Evolutionary conservation across 2,329 filamentous ascomycete genomes (phyloP), one percentile per base, ranked within the genome.

Genomic region (Lachnellula cervina): DNA sequence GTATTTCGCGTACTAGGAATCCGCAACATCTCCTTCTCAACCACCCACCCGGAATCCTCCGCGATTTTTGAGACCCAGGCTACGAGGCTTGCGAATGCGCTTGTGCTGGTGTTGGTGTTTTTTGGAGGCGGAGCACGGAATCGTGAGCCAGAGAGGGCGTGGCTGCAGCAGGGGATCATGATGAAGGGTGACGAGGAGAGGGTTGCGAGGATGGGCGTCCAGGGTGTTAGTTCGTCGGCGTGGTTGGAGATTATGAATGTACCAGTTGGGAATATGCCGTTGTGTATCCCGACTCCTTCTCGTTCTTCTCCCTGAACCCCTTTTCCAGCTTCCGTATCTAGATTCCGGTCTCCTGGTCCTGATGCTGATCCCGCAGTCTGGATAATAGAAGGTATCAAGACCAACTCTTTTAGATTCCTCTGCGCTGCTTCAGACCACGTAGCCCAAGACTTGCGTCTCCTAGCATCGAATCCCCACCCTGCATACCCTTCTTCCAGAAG

Each of bases 231-330:
- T 73, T 99, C 92, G 69, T 99, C 94, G 11, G 93, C 93, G 70
- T 99, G 94, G 68, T 99, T 99, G 49, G 91, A 96, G 60, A 99
- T 88, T 65, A 99, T 90, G 71, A 99, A 99, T 0, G 90, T 95
- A 28, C 84, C 83, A 16, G 72, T 69, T 0, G 83, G 78, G 66
- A 97, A 96, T 9, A 77, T 67, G 37, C 93, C 94, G 59, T 76
- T 68, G 62, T 82, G 79, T 59, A 72, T 71, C 77, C 71, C 65
- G 21, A 59, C 35, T 37, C 49, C 44, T 23, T 83, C 78, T 37
- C 49, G 42, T 23, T 83, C 78, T 16, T 77, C 68, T 25, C 67
- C 60, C 19, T 63, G 59, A 37, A 67, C 54, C 19, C 52, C 49
- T 50, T 62, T 51, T 64, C n/a, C 37, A 17, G 37, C 37, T 16